Evolutionary conservation across 106 monocot genomes (phyloP), one percentile per base, ranked within the genome.

Genomic region (Platanthera zijinensis): DNA sequence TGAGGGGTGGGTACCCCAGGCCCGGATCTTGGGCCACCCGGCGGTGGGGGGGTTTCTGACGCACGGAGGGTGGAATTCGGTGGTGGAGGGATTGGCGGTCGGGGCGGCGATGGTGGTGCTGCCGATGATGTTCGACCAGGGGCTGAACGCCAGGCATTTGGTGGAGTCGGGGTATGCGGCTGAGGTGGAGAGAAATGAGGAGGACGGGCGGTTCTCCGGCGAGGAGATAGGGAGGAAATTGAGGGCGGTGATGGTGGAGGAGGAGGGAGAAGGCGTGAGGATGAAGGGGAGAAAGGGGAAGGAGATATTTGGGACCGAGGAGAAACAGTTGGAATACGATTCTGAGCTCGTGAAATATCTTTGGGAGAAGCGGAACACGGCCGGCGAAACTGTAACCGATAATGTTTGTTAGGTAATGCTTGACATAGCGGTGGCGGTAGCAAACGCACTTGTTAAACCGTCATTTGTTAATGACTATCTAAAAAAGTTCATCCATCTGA

Each of bases 81-180:
- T 74, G 1, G n/a, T 74, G 8, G 80, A 80, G 64, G 51, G 48
- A 11, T 21, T 73, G 32, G 52, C 64, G 0, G 74, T 80, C 28
- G 85, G 85, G 57, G 14, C 32, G 47, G 67, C 73, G 4, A 49
- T 89, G 78, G 76, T 76, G 48, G 49, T 85, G 12, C 46, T 89
- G 80, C 85, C 85, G 10, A 51, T 88, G 52, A 68, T 85, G 51
- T 83, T 81, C 50, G 85, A 88, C 30, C 88, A 88, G 62, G 85
- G 85, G 49, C 85, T 88, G 39, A 85, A 83, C 56, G 85, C 83
- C 0, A 75, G 83, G 72, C 7, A 68, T 14, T 10, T 88, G 49
- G 78, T 64, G 56, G 88, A 83, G 76, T 80, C 19, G 76, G 77
- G 77, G 47, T 10, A 78, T 14, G 83, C 80, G 17, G 53, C 79